Percentiles rank a stretch among this genome's conserved stretches.
Evolutionary conservation across 495 filamentous ascomycete genomes (phyloP).

Genomic region (Aspergillus kassunensis): DNA sequence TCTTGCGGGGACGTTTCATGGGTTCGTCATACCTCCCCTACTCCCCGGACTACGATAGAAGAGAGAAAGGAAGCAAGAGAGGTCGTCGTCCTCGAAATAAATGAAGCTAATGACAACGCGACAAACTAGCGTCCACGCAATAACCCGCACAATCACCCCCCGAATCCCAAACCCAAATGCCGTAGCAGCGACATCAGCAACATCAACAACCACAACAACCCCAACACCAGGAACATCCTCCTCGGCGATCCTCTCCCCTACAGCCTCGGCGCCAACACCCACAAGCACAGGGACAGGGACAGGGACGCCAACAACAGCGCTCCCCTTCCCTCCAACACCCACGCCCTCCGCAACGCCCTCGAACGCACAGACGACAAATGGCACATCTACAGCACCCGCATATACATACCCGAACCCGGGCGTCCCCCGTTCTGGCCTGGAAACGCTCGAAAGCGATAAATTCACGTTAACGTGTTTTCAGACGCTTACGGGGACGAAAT

Average conservation of each 20-base stretch:
- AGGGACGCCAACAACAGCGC: conserved; percentile 25
- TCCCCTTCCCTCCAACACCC: conserved; percentile 23
- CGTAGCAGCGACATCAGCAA: conserved; percentile 17
- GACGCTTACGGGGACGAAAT: conserved; percentile 91
- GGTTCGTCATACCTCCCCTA: conserved; percentile 42
- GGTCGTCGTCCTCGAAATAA: no score
- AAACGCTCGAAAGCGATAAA: conserved; percentile 83
- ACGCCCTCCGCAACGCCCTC: conserved; percentile 1
- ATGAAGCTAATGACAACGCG: no score
- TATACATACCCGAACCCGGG: conserved; percentile 49
- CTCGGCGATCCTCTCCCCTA: conserved; percentile 20
- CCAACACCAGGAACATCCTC: conserved; percentile 23
- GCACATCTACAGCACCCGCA: conserved; percentile 24
- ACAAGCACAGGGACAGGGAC: no score
- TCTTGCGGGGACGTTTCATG: conserved; percentile 97
- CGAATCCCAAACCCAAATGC: conserved; percentile 25
- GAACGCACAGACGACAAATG: neutral
- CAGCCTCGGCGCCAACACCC: neutral
- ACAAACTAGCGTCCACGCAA: conserved; percentile 71
- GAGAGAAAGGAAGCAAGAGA: neutral
- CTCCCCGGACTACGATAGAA: neutral
- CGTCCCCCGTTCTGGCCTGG: conserved; percentile 61
- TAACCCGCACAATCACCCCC: conserved; percentile 75
- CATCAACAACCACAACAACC: conserved; percentile 17
- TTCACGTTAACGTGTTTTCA: conserved; percentile 95